Evolutionary conservation across 345 rosid genomes (phyloP), one percentile per base, ranked within the genome.

Genomic region (Eucalyptus brandiana): DNA sequence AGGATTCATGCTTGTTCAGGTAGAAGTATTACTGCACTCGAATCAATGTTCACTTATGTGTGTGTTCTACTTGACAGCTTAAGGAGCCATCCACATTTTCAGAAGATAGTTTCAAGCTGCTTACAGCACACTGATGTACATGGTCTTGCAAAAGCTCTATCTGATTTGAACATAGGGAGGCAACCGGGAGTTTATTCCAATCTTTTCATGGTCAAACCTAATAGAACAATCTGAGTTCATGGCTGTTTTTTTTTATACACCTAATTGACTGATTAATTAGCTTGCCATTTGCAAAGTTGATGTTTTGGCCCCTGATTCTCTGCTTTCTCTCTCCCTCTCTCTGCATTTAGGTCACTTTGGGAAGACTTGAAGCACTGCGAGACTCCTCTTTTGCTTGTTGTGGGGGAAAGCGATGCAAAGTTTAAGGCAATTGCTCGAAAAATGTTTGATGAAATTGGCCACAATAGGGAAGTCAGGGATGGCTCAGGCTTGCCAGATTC

Each of bases 101-200:
- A 90, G 58, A 89, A 89, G 89, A 93, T 94, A 89, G 93, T 90
- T 89, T 88, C 93, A 88, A 94, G 95, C 90, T 94, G 98, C 40
- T 86, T 91, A 91, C 89, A 88, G 92, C 96, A 96, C 49, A 91
- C 89, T 60, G 95, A 97, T 93, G 91, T 93, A 83, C 86, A 60
- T 26, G 89, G 92, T 89, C 97, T 97, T 89, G 97, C 99, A 30
- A 94, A 91, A 91, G 92, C 92, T 91, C 92, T 97, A 34, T 95
- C 98, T 4, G 97, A 93, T 88, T 92, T 97, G 88, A 97, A 98
- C 94, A 89, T 90, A 42, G 99, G 98, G 87, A 93, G 97, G 87
- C 98, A 97, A 90, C 96, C 87, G 99, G 97, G 92, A 97, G 98
- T 90, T 88, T 80, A 69, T 88, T 45, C 53, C 80, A 86, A 21